These are phyloP conservation scores for Arctium lappa DNA, from an alignment of 129 eudicot genomes.

Conservation along the genomic window DNA sequence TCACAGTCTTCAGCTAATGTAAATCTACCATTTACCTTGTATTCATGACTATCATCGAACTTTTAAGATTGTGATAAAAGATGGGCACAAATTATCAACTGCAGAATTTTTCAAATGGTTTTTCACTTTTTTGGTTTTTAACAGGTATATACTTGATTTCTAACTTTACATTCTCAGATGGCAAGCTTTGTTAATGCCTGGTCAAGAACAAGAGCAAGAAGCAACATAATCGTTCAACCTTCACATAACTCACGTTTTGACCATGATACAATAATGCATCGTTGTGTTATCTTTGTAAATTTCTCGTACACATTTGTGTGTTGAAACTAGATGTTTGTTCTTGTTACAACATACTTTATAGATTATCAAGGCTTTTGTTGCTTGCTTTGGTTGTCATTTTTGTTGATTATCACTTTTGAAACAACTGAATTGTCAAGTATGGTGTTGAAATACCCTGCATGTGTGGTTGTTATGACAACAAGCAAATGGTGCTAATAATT, in stretches of 20 bases:
- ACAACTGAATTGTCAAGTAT: not conserved
- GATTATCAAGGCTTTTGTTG: not conserved
- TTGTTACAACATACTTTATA: not conserved
- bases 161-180: not conserved
- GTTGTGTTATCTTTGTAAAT: not conserved
- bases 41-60: not conserved
- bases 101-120: no score
- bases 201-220: not conserved
- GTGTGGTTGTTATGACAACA: not conserved
- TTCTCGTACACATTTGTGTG: not conserved
- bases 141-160: not conserved
- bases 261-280: not conserved
- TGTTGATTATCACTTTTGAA: not conserved
- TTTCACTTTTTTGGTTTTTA: no score
- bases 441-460: not conserved
- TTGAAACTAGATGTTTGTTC: not conserved
- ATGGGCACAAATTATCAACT: no score
- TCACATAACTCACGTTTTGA: not conserved
- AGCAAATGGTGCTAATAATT: no score
- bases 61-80: not conserved
- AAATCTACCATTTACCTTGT: not conserved
- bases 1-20: not conserved
- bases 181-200: not conserved
- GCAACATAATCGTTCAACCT: not conserved
- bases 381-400: not conserved